Conservation (phyloP, 805 yeast genomes). For the Ogataea angusta region DNA sequence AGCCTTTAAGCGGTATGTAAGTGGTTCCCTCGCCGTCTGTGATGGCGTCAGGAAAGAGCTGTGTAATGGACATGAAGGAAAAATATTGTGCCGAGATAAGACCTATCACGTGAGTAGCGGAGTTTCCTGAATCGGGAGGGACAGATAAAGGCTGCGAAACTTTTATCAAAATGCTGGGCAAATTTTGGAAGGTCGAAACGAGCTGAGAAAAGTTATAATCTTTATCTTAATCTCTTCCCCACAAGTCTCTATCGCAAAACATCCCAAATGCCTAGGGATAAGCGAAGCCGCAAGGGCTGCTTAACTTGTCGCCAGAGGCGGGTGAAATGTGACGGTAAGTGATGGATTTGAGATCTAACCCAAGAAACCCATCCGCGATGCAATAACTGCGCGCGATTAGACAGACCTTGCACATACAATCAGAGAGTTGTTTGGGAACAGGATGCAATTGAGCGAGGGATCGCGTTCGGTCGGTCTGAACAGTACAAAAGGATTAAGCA, state of each 20-base stretch:
- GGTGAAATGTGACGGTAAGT: conserved; percentile 41
- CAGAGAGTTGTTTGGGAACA: conserved; percentile 33
- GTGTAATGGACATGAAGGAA: background rate
- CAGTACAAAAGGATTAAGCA: conserved; percentile 14
- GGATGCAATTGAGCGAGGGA: conserved; percentile 34
- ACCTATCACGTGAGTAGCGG: background rate
- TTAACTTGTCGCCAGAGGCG: conserved; percentile 47
- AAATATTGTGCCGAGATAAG: background rate
- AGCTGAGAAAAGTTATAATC: background rate
- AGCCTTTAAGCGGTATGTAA: background rate
- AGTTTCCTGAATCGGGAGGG: background rate
- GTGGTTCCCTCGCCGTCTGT: background rate
- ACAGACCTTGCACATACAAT: conserved; percentile 21
- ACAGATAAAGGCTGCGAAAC: background rate
- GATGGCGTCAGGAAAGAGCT: background rate
- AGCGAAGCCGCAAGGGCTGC: conserved; percentile 43
- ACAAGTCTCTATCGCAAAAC: background rate
- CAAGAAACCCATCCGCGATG: conserved; percentile 33
- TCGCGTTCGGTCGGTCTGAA: conserved; percentile 37
- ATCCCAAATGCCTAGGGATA: background rate
- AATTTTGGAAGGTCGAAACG: background rate
- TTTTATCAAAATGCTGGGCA: background rate
- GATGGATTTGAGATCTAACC: background rate
- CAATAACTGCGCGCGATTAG: conserved; percentile 27
- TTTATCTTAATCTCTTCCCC: background rate